These are phyloP conservation scores for Diaporthe australafricana DNA, from an alignment of 2,329 filamentous ascomycete genomes.

Conservation along the genomic window DNA sequence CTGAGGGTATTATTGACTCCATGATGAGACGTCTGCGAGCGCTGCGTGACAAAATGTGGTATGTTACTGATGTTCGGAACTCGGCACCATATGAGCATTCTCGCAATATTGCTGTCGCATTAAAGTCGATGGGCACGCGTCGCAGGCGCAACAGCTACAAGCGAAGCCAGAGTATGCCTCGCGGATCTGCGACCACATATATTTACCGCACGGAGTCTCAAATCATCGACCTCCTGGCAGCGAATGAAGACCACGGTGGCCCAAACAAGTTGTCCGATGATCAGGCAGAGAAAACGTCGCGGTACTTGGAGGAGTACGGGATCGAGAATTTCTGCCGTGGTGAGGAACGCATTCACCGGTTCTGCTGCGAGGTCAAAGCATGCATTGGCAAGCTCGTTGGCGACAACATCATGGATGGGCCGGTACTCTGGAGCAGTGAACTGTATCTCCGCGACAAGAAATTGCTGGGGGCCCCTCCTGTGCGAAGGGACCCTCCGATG, in stretches of 20 bases:
- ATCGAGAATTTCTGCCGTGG: constrained; percentile 95
- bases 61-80: constrained; percentile 91
- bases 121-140: constrained; percentile 88
- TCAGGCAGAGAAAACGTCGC: constrained; percentile 85
- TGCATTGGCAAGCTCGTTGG: constrained; percentile 89
- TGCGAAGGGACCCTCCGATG: constrained; percentile 58
- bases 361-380: constrained; percentile 89
- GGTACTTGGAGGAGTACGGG: constrained; percentile 84
- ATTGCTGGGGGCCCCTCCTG: constrained; percentile 61
- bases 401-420: constrained; percentile 84
- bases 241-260: constrained; percentile 84
- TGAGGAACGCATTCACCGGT: constrained; percentile 93
- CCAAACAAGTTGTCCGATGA: constrained; percentile 97
- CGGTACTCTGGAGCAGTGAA: constrained; percentile 92
- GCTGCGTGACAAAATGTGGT: constrained; percentile 98
- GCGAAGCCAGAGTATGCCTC: constrained; percentile 55
- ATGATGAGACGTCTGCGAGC: constrained; percentile 81
- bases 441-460: constrained; percentile 84
- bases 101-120: constrained; percentile 83
- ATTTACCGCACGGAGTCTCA: constrained; percentile 86
- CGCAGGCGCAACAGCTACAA: constrained; percentile 66
- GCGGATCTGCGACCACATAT: constrained; percentile 67
- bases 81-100: constrained; percentile 90
- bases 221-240: constrained; percentile 87
- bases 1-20: constrained; percentile 78